A percentile compares a stretch with the other conserved stretches of the same genome.
phyloP scores from a whole-genome alignment of 1,284 basidiomycete genomes.

The Ceratobasidium sp. region DNA sequence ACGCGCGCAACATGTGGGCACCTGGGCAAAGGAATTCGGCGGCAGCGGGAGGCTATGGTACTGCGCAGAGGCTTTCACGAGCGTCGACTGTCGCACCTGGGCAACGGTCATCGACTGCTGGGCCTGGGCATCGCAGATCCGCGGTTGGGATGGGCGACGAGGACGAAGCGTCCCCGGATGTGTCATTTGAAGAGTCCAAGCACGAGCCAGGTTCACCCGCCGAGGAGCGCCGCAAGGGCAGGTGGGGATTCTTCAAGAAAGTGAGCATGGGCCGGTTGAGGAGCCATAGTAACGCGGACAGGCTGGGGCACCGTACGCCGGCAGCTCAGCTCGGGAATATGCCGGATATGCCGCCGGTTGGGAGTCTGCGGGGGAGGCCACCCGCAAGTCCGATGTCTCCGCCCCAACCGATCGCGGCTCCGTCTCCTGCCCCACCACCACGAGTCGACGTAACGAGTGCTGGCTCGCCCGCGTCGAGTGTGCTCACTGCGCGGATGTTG shows the following conservation, averaged over 20 bases:
- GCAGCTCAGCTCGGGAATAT: constrained; percentile 32
- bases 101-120: constrained; percentile 4
- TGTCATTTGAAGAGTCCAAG: constrained; percentile 26
- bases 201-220: constrained; percentile 38
- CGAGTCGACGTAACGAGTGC: constrained; percentile 47
- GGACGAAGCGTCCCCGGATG: constrained; percentile 25
- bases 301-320: constrained; percentile 19
- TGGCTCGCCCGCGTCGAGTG: constrained; percentile 35
- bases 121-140: constrained; percentile 16
- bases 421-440: constrained; percentile 48
- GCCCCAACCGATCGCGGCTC: constrained; percentile 53
- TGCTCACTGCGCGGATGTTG: constrained; percentile 27
- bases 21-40: constrained; percentile 35
- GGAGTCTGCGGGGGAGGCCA: constrained; percentile 23
- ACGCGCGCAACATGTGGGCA: constrained; percentile 38
- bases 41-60: constrained; percentile 20
- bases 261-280: constrained; percentile 90
- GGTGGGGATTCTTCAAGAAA: constrained; percentile 94
- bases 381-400: constrained; percentile 50
- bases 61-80: constrained; percentile 17
- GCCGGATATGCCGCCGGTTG: constrained; percentile 13
- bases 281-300: constrained; percentile 39
- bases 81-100: constrained; percentile 7
- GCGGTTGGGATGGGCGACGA: constrained; percentile 25
- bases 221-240: constrained; percentile 54